Conservation (phyloP, 805 yeast species). For the Wickerhamiella australiensis region DNA sequence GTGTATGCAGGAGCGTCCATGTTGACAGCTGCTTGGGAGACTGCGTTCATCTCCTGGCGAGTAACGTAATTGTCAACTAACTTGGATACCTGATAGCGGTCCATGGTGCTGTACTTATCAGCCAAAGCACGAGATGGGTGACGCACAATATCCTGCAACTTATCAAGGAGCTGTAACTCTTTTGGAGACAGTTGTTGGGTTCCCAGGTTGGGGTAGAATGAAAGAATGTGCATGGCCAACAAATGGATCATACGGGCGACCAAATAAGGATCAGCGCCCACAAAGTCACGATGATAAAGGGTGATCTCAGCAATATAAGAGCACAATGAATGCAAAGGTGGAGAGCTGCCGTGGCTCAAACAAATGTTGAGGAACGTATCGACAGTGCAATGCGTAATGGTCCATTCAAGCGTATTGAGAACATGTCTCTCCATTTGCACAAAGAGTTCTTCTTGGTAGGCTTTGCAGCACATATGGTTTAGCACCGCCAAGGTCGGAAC, state of each 20-base stretch:
- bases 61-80: conserved; percentile 26
- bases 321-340: conserved; percentile 24
- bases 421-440: conserved; percentile 66
- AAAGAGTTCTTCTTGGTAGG: conserved; percentile 46
- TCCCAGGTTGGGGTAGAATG: conserved; percentile 13
- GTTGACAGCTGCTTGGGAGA: not conserved
- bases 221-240: conserved; percentile 24
- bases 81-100: conserved; percentile 26
- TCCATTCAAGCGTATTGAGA: conserved; percentile 57
- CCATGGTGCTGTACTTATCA: conserved; percentile 30
- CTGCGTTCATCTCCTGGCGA: conserved; percentile 24
- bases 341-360: conserved; percentile 21
- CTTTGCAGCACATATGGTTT: conserved; percentile 53
- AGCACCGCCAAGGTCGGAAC: conserved; percentile 61
- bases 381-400: conserved; percentile 46
- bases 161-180: conserved; percentile 26
- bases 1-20: conserved; percentile 10
- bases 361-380: conserved; percentile 32
- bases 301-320: conserved; percentile 29
- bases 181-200: conserved; percentile 14
- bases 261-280: conserved; percentile 24
- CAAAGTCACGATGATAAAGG: conserved; percentile 28
- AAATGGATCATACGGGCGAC: conserved; percentile 27
- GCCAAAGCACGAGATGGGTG: conserved; percentile 29
- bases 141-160: conserved; percentile 28